Conservation (phyloP, 2,329 filamentous ascomycete species). For the Dactylellina leptospora region DNA sequence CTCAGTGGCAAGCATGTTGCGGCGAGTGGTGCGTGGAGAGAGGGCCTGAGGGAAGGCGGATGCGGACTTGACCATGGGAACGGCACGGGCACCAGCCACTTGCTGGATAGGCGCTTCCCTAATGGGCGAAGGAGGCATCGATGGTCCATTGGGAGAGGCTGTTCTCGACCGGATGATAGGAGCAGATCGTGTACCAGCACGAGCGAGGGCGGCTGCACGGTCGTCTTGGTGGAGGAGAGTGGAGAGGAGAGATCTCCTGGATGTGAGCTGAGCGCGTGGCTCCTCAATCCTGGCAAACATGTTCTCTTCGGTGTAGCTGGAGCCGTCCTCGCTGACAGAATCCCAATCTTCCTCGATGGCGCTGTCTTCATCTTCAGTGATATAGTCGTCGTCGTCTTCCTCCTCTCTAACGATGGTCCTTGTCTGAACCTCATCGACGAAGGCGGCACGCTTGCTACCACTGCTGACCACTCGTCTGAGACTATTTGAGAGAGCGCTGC, state of each 20-base stretch:
- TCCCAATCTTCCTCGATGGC: slow-evolving; percentile 78
- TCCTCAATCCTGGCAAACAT: slow-evolving; percentile 87
- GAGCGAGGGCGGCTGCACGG: slow-evolving; percentile 74
- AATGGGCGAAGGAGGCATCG: slow-evolving; percentile 68
- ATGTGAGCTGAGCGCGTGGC: slow-evolving; percentile 82
- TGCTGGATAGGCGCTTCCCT: slow-evolving; percentile 70
- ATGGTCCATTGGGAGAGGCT: slow-evolving; percentile 74
- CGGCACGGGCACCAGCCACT: slow-evolving; percentile 73
- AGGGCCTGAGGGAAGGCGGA: slow-evolving; percentile 77
- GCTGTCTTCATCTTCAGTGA: slow-evolving; percentile 70
- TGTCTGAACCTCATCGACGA: slow-evolving; percentile 77
- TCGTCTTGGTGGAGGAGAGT: slow-evolving; percentile 85
- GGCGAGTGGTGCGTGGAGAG: slow-evolving; percentile 87
- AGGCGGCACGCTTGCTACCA: slow-evolving; percentile 79
- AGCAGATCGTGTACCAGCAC: slow-evolving; percentile 61
- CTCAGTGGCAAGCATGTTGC: slow-evolving; percentile 95
- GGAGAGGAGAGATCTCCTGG: slow-evolving; percentile 86
- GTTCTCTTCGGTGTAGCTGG: slow-evolving; percentile 79
- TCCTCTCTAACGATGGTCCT: slow-evolving; percentile 67
- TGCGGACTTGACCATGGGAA: slow-evolving; percentile 80
- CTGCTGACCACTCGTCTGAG: slow-evolving; percentile 50
- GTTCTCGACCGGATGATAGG: slow-evolving; percentile 70
- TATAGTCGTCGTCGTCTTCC: slow-evolving; percentile 67
- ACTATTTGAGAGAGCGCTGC: slow-evolving; percentile 49
- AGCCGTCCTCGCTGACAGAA: slow-evolving; percentile 81